These are phyloP conservation scores for Nannizzia gypsea DNA, from an alignment of 2,329 filamentous ascomycete genomes.

Conservation along the genomic window DNA sequence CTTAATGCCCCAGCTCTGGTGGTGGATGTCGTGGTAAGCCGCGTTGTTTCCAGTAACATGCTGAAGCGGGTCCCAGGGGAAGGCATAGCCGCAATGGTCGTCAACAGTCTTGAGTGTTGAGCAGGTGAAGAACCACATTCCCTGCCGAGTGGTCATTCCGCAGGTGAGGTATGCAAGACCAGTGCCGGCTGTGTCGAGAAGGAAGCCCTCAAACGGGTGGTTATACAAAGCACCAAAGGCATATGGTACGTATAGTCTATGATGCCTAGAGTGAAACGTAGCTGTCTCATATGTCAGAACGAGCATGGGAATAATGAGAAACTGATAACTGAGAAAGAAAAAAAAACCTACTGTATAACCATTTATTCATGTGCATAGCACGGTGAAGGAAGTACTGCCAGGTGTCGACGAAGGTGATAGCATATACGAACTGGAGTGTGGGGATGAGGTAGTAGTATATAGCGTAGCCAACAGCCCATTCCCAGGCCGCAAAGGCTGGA, in stretches of 20 bases:
- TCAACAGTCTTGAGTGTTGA: slow-evolving; percentile 94
- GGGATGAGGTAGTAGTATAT: slow-evolving; percentile 75
- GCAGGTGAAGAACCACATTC: slow-evolving; percentile 77
- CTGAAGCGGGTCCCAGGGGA: slow-evolving; percentile 91
- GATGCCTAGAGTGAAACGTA: slow-evolving; percentile 86
- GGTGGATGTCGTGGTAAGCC: slow-evolving; percentile 93
- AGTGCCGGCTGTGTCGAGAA: slow-evolving; percentile 81
- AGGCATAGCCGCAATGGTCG: slow-evolving; percentile 91
- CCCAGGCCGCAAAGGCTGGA: slow-evolving; percentile 74
- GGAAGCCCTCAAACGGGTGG: slow-evolving; percentile 85
- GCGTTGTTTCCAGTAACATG: slow-evolving; percentile 90
- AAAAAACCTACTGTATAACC: slow-evolving; percentile 68
- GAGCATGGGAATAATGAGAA: slow-evolving; percentile 1
- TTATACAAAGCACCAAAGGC: slow-evolving; percentile 96
- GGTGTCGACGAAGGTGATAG: slow-evolving; percentile 69
- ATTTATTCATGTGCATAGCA: slow-evolving; percentile 93
- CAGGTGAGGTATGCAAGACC: slow-evolving; percentile 71
- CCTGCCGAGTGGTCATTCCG: slow-evolving; percentile 72
- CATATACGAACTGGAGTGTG: slow-evolving; percentile 61
- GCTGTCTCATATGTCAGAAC: slow-evolving; percentile 36
- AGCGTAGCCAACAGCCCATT: slow-evolving; percentile 58
- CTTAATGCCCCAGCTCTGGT: slow-evolving; percentile 98
- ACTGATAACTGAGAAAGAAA: slow-evolving; percentile 8
- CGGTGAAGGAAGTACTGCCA: slow-evolving; percentile 99
- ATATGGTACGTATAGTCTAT: slow-evolving; percentile 94